Base-by-base conservation (phyloP, 2,329 filamentous ascomycete genomes). In the Alternaria sp. region DNA sequence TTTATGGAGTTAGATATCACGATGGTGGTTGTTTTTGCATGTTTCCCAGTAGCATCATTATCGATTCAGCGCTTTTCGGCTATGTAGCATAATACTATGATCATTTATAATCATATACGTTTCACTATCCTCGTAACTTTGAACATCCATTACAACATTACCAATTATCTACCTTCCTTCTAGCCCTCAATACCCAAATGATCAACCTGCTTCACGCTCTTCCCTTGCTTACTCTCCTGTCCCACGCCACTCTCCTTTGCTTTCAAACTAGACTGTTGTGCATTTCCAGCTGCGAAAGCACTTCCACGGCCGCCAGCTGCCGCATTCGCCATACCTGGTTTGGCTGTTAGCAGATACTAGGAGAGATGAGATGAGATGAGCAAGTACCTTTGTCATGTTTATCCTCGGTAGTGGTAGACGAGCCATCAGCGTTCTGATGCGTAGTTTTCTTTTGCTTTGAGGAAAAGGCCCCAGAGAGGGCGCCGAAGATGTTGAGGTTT, bases 401-500 rank as follows among this genome's bases (percentile, higher is more conserved):
- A 5, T 77, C 69, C 28, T 77, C 74, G 0, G 70, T 61, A 2
- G 52, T 61, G 0, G 57, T 54, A 3, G 46, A 58, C 9, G 68
- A 72, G 0, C 75, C 76, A 53, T 78, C 73, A 1, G 68, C 54
- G 11, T 69, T 66, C 7, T 60, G 60, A 38, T 74, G 68, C 5
- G 75, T 77, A 0, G 71, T 75, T 47, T 78, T 78, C 47, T 68
- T 74, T 7, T 61, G 64, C 51, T 67, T 69, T 7, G 72, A 75
- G 18, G 57, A 63, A 20, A 78, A 66, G 26, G 70, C 72, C 63
- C 75, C 75, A 16, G 67, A 71, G 8, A 78, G 70, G 46, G 76
- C 74, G 59, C 72, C 75, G 57, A 77, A 68, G 61, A 79, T 56
- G 59, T 78, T 78, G 47, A 79, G 66, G 55, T 75, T 79, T 48